phyloP scores from a whole-genome alignment of 495 filamentous ascomycete species.

The Glonium stellatum region DNA sequence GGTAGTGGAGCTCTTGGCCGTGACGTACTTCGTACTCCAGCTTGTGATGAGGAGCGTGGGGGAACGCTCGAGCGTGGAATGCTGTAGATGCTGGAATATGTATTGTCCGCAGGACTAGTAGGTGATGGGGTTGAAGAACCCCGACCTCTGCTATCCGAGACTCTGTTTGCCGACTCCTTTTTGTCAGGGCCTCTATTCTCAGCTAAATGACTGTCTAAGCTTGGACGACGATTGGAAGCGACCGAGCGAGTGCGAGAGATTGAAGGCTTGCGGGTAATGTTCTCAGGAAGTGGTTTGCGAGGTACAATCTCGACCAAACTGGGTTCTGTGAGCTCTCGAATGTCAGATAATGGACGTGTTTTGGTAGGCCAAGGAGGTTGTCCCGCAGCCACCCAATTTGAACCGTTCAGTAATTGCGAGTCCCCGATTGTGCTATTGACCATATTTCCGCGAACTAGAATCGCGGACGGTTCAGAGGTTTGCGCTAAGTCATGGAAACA shows the following conservation, averaged over 20 bases:
- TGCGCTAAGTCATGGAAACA: slow-evolving; percentile 1
- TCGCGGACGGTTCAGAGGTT: slow-evolving; percentile 2
- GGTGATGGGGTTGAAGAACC: slow-evolving; percentile 25
- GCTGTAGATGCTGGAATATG: slow-evolving; percentile 32
- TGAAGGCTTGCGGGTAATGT: slow-evolving; percentile 9
- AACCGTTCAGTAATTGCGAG: slow-evolving; percentile 6
- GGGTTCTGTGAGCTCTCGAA: slow-evolving; percentile 41
- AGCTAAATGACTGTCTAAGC: slow-evolving; percentile 19
- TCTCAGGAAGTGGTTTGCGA: slow-evolving; percentile 15
- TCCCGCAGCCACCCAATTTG: slow-evolving; percentile 3
- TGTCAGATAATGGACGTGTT: slow-evolving; percentile 38
- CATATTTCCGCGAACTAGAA: slow-evolving; percentile 12
- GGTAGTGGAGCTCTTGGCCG: slow-evolving; percentile 8
- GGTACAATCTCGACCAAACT: slow-evolving; percentile 35
- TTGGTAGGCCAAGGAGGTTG: slow-evolving; percentile 34
- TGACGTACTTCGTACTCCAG: slow-evolving; percentile 13
- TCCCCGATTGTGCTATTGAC: slow-evolving; percentile 16
- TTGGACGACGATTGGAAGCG: slow-evolving; percentile 20
- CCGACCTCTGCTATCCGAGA: slow-evolving; percentile 12
- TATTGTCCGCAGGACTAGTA: slow-evolving; percentile 30
- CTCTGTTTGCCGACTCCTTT: slow-evolving; percentile 10
- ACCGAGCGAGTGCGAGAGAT: slow-evolving; percentile 19
- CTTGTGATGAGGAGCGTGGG: slow-evolving; percentile 33
- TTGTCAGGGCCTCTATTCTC: slow-evolving; percentile 17
- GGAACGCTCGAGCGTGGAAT: slow-evolving; percentile 36